Evolutionary conservation across 345 rosid genomes (phyloP), one percentile per base, ranked within the genome.

Genomic region (Brassica incana): DNA sequence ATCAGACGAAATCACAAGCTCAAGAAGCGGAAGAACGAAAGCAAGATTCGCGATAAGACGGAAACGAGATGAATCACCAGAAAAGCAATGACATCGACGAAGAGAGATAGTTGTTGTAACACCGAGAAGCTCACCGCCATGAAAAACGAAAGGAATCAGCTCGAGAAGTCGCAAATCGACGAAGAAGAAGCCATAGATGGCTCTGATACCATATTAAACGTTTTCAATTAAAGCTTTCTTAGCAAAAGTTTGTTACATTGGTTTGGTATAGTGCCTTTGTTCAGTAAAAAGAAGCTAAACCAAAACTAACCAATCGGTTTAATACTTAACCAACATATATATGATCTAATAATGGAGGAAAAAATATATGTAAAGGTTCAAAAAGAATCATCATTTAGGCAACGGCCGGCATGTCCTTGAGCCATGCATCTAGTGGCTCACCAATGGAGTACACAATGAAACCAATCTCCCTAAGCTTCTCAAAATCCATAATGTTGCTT

Each of bases 361-460:
- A 7, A 8, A 16, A 66, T 35, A 45, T 38, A 8, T 38, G 45
- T 73, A 40, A n/a, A 45, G 30, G 12, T 29, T 15, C 20, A n/a
- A 74, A 36, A 65, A 64, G 36, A 75, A 58, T 76, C 32, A 27
- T 38, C 20, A 8, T 40, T 76, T 70, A 80, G 16, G 79, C 72
- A 43, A 80, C 62, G 18, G 76, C 83, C 64, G 79, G 83, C 83
- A 64, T 63, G 76, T 80, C 83, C 72, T 75, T 80, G 11, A 80
- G 79, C 79, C 79, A 80, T 3, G 72, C 60, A 5, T 80, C 83
- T 14, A 80, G 10, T 8, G 83, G 83, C 77, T 83, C 77, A 32
- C 85, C 81, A 8, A 88, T 86, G 1, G 89, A 82, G 80, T 89
- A 93, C 1, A 91, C 98, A 6, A 91, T 85, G 76, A 93, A 91